A percentile compares a stretch with the other conserved stretches of the same genome.
phyloP scores from a whole-genome alignment of 768 basidiomycete genomes.

The Tricholoma bakamatsutake region DNA sequence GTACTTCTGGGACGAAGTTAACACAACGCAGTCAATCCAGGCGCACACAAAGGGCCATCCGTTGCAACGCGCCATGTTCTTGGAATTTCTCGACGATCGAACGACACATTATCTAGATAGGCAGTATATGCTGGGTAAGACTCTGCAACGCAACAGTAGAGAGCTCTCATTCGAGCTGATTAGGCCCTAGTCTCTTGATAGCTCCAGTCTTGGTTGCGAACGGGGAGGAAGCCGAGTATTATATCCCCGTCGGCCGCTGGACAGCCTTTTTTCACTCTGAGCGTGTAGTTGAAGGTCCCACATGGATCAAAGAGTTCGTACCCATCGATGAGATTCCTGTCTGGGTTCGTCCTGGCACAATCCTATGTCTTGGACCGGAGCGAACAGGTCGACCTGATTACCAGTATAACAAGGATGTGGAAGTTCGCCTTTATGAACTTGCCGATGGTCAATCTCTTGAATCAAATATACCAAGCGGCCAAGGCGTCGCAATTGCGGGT shows the following conservation, averaged over 20 bases:
- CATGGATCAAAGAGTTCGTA: conserved; percentile 59
- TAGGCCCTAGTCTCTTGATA: conserved; percentile 54
- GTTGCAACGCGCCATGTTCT: conserved; percentile 59
- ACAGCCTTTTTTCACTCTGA: conserved; percentile 52
- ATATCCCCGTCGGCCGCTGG: conserved; percentile 56
- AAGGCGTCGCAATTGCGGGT: conserved; percentile 36
- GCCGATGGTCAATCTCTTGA: conserved; percentile 34
- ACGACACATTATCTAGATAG: conserved; percentile 56
- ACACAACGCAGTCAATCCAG: conserved; percentile 38
- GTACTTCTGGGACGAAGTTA: background rate
- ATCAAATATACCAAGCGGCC: conserved; percentile 38
- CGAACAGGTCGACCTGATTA: conserved; percentile 54
- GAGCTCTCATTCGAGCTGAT: conserved; percentile 1
- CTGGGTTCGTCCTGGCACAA: conserved; percentile 54
- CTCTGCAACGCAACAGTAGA: background rate
- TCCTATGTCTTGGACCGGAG: conserved; percentile 53
- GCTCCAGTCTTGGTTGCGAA: conserved; percentile 55
- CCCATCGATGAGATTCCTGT: conserved; percentile 61
- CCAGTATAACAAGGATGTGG: conserved; percentile 41
- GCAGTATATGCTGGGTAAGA: conserved; percentile 46
- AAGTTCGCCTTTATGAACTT: conserved; percentile 49
- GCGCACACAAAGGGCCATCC: conserved; percentile 49
- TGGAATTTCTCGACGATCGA: conserved; percentile 55
- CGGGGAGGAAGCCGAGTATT: conserved; percentile 52
- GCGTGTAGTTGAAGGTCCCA: conserved; percentile 50